Evolutionary conservation across 31 red algal species (phyloP).

Genomic region (Bonnemaisonia californica): DNA sequence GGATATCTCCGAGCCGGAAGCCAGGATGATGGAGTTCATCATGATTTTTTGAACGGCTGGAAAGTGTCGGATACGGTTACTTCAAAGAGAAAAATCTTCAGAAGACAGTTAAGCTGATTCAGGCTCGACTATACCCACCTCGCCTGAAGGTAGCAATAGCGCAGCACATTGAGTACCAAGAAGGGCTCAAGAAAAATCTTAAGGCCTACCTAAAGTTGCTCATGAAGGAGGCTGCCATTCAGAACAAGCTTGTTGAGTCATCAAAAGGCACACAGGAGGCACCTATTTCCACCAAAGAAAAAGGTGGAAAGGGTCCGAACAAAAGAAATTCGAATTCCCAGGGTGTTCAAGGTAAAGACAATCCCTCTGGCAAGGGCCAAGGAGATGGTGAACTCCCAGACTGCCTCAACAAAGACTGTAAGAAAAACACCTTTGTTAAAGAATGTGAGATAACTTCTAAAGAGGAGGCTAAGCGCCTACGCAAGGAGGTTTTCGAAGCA

Average conservation of each 20-base stretch:
- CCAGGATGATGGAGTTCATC: background rate
- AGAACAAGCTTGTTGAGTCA: background rate
- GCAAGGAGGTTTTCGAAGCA: background rate
- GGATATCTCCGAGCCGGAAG: background rate
- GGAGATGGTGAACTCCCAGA: background rate
- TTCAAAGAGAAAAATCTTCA: background rate
- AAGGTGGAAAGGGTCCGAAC: background rate
- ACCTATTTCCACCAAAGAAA: background rate
- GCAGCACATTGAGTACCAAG: too few species aligned
- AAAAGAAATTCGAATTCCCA: background rate
- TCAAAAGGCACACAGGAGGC: background rate
- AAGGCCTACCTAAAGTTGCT: background rate
- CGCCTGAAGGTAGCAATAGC: background rate
- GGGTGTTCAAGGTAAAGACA: background rate
- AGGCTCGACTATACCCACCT: background rate
- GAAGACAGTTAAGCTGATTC: slow-evolving; percentile 8
- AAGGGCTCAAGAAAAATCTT: too few species aligned
- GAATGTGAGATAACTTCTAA: background rate
- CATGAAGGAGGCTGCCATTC: background rate
- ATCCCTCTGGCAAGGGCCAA: background rate
- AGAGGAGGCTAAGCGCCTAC: background rate
- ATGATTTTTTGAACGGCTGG: background rate
- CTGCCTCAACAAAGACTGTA: background rate
- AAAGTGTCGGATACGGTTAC: background rate
- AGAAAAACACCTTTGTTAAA: background rate